Base-by-base conservation (phyloP, 495 filamentous ascomycete genomes). In the Tuber umbilicatum region DNA sequence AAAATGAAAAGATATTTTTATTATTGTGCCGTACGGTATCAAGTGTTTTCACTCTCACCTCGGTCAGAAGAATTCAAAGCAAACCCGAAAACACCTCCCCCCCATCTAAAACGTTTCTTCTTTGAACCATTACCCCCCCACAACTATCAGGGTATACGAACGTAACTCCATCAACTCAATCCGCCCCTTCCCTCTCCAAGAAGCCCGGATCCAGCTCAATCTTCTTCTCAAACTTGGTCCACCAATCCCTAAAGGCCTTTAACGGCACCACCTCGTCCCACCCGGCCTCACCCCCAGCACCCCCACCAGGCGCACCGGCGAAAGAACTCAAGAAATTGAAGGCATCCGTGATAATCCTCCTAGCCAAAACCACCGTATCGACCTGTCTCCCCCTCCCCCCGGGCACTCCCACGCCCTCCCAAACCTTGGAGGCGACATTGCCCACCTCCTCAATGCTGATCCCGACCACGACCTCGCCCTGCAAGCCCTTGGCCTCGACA, bases 251-350 rank as follows among this genome's bases (percentile, higher is more conserved):
- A 83, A 99, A 98, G 19, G 90, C 91, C 85, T 90, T 92, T 73
- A 99, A 82, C 45, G 96, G 93, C 37, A 99, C 91, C 19, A 96
- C 89, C 82, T 97, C 94, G 70, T 91, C 87, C 17, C 88, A 92
- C 47, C 84, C 86, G 27, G 77, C 79, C 10, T 84, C 68, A 86
- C 79, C 77, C 9, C 50, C 23, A n/a, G 6, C 14, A 83, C 83
- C 80, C 83, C 84, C 69, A 86, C 79, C 76, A 16, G 85, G 82
- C 78, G 84, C 85, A 43, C 87, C 86, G 68, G 91, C 91, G 86
- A 97, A 98, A 79, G 94, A 92, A 37, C 94, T 90, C 68, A 99
- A 85, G 83, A 97, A 98, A 83, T 98, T 97, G 80, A 97, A 99
- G n/a, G 94, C 94, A 83, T 97, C 97, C 76, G 90, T 90, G 77